phyloP scores from a whole-genome alignment of 2,329 filamentous ascomycete genomes.

The Sporothrix phasma region DNA sequence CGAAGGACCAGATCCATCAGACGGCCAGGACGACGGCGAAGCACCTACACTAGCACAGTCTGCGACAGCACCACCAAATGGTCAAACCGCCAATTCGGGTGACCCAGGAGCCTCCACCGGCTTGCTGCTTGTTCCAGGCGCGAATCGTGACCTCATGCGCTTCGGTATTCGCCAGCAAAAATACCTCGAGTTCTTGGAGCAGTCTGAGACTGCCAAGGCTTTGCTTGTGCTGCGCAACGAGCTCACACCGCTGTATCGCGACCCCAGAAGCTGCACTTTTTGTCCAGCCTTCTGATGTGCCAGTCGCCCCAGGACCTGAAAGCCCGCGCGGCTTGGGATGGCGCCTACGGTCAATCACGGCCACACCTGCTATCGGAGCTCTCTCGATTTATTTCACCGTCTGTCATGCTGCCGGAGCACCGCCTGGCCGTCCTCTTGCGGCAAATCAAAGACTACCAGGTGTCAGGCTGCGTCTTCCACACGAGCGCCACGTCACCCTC shows the following conservation, averaged over 20 bases:
- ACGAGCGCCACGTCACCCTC: constrained; percentile 71
- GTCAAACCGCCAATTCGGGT: constrained; percentile 21
- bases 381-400: constrained; percentile 87
- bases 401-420: constrained; percentile 92
- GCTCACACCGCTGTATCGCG: constrained; percentile 74
- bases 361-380: constrained; percentile 66
- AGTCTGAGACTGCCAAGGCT: constrained; percentile 60
- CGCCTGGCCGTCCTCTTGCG: constrained; percentile 72
- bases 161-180: constrained; percentile 91
- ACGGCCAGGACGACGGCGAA: neutral
- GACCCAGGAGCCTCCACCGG: constrained; percentile 39
- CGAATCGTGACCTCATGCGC: constrained; percentile 69
- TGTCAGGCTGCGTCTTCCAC: constrained; percentile 78
- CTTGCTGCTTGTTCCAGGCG: constrained; percentile 63
- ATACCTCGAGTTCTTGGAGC: constrained; percentile 81
- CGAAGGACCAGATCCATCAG: constrained; percentile 2
- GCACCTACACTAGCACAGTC: neutral
- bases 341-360: constrained; percentile 64
- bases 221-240: constrained; percentile 78
- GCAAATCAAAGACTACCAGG: constrained; percentile 75
- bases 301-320: constrained; percentile 66
- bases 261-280: constrained; percentile 67
- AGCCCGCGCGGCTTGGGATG: constrained; percentile 73
- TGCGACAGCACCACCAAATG: neutral
- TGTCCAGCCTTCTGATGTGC: constrained; percentile 90